Evolutionary conservation across 495 filamentous ascomycete genomes (phyloP).

Genomic region (Terfezia boudieri): DNA sequence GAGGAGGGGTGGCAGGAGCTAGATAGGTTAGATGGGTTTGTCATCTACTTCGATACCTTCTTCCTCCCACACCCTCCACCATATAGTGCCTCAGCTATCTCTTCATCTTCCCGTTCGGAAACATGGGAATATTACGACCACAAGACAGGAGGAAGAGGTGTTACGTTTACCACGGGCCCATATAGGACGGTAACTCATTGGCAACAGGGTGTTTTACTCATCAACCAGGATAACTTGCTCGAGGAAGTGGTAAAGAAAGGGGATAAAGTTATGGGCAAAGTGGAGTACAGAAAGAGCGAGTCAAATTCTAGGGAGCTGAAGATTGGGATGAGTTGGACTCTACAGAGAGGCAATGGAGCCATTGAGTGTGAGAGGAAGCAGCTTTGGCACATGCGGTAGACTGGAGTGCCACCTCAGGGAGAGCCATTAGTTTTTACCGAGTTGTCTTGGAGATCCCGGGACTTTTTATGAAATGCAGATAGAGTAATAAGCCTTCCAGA

Average conservation of each 20-base stretch:
- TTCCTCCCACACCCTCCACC: constrained; percentile 83
- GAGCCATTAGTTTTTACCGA: no score
- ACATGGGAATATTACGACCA: constrained; percentile 17
- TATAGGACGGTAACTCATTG: constrained; percentile 22
- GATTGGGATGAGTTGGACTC: constrained; percentile 17
- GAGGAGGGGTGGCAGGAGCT: constrained; percentile 27
- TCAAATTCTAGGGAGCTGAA: constrained; percentile 18
- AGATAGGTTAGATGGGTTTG: constrained; percentile 86
- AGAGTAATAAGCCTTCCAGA: no score
- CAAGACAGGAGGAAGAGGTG: constrained; percentile 5
- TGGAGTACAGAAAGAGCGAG: constrained; percentile 15
- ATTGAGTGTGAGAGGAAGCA: constrained; percentile 9
- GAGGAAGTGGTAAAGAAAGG: constrained; percentile 11
- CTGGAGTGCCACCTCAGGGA: no score
- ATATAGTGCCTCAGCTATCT: not conserved
- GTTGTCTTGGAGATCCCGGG: no score
- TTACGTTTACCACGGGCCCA: constrained; percentile 25
- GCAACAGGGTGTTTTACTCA: constrained; percentile 21
- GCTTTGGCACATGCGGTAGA: constrained; percentile 16
- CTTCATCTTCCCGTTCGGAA: constrained; percentile 8
- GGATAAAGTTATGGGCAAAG: constrained; percentile 18
- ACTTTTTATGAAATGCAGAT: no score
- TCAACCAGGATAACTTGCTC: constrained; percentile 13
- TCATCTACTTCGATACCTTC: constrained; percentile 97
- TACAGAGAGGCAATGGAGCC: not conserved